Conservation (phyloP, 495 filamentous ascomycete genomes). For the Usnea hakonensis region DNA sequence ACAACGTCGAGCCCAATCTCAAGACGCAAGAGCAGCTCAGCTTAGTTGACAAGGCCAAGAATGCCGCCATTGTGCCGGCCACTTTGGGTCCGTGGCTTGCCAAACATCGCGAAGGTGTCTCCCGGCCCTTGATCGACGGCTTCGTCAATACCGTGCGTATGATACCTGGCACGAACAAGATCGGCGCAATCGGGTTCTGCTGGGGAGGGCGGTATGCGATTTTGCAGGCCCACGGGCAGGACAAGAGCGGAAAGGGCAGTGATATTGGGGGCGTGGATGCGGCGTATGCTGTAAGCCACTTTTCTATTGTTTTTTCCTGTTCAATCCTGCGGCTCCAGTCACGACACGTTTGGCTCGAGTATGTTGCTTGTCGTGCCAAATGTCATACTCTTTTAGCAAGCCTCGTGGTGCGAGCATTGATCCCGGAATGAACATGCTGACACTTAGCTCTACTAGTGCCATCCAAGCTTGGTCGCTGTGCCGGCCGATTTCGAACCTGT, state of each 20-base stretch:
- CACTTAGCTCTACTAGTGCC: constrained; percentile 12
- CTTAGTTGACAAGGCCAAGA: constrained; percentile 32
- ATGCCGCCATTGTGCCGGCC: constrained; percentile 32
- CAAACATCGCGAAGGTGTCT: constrained; percentile 30
- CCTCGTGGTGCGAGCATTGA: background rate
- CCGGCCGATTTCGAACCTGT: constrained; percentile 37
- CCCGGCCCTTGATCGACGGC: constrained; percentile 23
- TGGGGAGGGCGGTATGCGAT: constrained; percentile 39
- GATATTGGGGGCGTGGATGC: constrained; percentile 34
- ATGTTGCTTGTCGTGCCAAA: background rate
- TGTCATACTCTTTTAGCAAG: background rate
- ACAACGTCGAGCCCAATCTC: constrained; percentile 31
- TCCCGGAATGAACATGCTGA: background rate
- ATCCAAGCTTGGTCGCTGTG: constrained; percentile 31
- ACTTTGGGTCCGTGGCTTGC: constrained; percentile 35
- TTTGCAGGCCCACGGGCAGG: constrained; percentile 25
- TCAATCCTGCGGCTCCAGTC: background rate
- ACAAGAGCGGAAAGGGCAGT: constrained; percentile 28
- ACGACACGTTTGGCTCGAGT: background rate
- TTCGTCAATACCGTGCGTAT: constrained; percentile 29
- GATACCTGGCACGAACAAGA: constrained; percentile 29
- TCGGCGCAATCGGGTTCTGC: constrained; percentile 39
- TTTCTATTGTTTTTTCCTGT: background rate
- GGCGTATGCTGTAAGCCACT: constrained; percentile 25
- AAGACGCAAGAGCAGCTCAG: constrained; percentile 19